phyloP scores from a whole-genome alignment of 352 stramenopile genomes.

The Pythium periplocum region DNA sequence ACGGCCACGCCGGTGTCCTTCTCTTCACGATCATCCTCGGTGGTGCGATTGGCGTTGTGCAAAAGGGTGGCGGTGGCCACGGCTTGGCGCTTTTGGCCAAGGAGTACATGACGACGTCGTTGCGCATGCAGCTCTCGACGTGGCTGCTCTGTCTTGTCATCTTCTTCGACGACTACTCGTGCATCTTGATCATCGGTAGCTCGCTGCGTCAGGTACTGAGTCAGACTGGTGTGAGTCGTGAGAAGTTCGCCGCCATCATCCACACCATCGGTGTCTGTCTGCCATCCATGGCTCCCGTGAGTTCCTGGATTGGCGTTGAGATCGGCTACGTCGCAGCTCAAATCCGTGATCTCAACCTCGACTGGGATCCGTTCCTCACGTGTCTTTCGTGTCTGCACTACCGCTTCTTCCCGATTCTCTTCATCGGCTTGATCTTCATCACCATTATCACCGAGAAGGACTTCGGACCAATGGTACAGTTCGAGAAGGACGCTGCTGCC shows the following conservation, averaged over 20 bases:
- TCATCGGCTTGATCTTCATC: slow-evolving; percentile 89
- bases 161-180: slow-evolving; percentile 93
- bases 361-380: slow-evolving; percentile 87
- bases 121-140: slow-evolving; percentile 81
- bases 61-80: slow-evolving; percentile 83
- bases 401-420: slow-evolving; percentile 86
- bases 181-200: slow-evolving; percentile 88
- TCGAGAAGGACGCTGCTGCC: slow-evolving; percentile 72
- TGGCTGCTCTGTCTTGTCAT: slow-evolving; percentile 83
- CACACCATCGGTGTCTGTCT: slow-evolving; percentile 85
- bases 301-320: slow-evolving; percentile 87
- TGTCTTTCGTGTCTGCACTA: slow-evolving; percentile 82
- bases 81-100: slow-evolving; percentile 77
- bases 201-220: slow-evolving; percentile 78
- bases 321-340: slow-evolving; percentile 84
- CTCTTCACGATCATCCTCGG: slow-evolving; percentile 88
- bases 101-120: slow-evolving; percentile 75
- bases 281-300: slow-evolving; percentile 86
- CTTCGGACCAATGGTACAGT: slow-evolving; percentile 85
- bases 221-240: slow-evolving; percentile 75
- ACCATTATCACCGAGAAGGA: slow-evolving; percentile 87
- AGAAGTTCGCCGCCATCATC: slow-evolving; percentile 89
- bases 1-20: slow-evolving; percentile 80
- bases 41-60: slow-evolving; percentile 85
- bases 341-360: slow-evolving; percentile 63